Evolutionary conservation across 1,284 basidiomycete species (phyloP).

Genomic region (Ganoderma leucocontextum): DNA sequence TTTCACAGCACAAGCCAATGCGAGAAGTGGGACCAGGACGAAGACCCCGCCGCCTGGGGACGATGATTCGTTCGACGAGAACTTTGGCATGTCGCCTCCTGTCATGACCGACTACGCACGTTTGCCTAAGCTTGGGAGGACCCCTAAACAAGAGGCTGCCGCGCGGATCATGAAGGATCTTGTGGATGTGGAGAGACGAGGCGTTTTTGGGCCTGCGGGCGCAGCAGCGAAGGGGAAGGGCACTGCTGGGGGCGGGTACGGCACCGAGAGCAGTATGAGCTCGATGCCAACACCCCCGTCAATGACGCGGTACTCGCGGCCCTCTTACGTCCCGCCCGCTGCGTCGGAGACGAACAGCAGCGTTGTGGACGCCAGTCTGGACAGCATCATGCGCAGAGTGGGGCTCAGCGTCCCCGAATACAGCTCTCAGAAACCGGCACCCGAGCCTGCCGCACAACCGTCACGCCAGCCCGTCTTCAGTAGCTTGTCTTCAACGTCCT

Average conservation of each 20-base stretch:
- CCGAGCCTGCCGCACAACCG: slow-evolving; percentile 9
- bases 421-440: slow-evolving; percentile 4
- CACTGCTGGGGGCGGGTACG: slow-evolving; percentile 23
- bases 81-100: slow-evolving; percentile 89
- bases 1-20: slow-evolving; percentile 20
- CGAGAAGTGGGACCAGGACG: slow-evolving; percentile 21
- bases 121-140: slow-evolving; percentile 62
- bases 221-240: slow-evolving; percentile 22
- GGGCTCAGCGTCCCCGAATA: slow-evolving; percentile 45
- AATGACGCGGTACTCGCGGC: slow-evolving; percentile 63
- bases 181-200: slow-evolving; percentile 45
- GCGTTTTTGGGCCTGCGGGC: slow-evolving; percentile 31
- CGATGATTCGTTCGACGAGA: slow-evolving; percentile 59
- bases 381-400: slow-evolving; percentile 62
- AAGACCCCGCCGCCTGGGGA: slow-evolving; percentile 39
- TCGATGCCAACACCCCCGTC: slow-evolving; percentile 73
- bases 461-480: slow-evolving; percentile 20
- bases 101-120: slow-evolving; percentile 85
- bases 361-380: slow-evolving; percentile 46
- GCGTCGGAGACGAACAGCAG: slow-evolving; percentile 53
- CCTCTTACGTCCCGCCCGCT: slow-evolving; percentile 36
- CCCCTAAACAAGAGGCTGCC: slow-evolving; percentile 72
- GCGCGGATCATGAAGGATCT: slow-evolving; percentile 70
- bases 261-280: slow-evolving; percentile 67
- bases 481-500: slow-evolving; percentile 4